Conservation (phyloP, 768 basidiomycete genomes). For the Suillus subaureus region DNA sequence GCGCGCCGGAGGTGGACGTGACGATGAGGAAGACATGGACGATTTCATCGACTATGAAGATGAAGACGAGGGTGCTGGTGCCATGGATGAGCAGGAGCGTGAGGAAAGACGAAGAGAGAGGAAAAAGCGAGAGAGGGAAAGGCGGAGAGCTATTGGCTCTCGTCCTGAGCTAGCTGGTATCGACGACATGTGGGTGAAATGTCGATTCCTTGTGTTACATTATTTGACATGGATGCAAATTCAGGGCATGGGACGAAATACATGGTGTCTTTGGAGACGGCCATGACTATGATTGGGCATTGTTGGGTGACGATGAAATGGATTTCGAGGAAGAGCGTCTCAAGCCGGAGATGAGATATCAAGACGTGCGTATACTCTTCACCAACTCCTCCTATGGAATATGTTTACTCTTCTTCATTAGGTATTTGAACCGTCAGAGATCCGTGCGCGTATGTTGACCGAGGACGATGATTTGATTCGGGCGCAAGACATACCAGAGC, state of each 20-base stretch:
- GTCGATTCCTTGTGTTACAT: not conserved
- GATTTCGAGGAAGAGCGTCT: constrained; percentile 50
- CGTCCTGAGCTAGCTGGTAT: constrained; percentile 77
- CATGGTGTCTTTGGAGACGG: constrained; percentile 97
- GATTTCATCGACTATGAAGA: constrained; percentile 81
- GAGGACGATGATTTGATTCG: constrained; percentile 95
- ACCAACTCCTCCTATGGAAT: constrained; percentile 7
- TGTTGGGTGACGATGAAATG: constrained; percentile 75
- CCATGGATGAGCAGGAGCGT: constrained; percentile 73
- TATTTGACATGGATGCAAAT: constrained; percentile 18
- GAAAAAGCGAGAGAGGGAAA: constrained; percentile 60
- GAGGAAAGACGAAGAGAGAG: constrained; percentile 74
- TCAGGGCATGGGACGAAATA: constrained; percentile 92
- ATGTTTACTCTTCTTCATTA: constrained; percentile 34
- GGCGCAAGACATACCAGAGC: constrained; percentile 88
- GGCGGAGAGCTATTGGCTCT: constrained; percentile 64
- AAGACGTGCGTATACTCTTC: constrained; percentile 59
- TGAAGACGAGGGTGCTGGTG: constrained; percentile 80
- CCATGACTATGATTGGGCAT: constrained; percentile 93
- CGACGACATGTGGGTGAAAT: constrained; percentile 70
- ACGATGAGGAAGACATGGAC: constrained; percentile 67
- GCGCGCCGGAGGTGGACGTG: constrained; percentile 43
- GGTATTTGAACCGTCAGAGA: constrained; percentile 99
- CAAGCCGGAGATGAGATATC: constrained; percentile 80
- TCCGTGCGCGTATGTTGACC: constrained; percentile 83